Conservation (phyloP, 2,329 filamentous ascomycete genomes). For the Sporothrix pallida region DNA sequence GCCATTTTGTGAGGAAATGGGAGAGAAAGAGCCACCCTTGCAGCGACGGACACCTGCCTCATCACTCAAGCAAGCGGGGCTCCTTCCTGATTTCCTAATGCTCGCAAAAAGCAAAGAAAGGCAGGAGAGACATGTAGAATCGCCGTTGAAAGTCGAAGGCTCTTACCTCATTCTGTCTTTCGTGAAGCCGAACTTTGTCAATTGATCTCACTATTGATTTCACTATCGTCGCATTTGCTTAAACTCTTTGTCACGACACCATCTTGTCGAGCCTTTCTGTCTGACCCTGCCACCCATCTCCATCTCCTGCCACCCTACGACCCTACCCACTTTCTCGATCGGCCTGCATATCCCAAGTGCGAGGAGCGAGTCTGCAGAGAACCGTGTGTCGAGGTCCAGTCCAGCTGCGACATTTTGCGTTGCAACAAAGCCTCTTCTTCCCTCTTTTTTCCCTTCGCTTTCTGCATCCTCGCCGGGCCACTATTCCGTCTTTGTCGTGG, state of each 20-base stretch:
- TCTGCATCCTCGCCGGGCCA: slow-evolving; percentile 29
- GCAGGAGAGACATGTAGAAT: slow-evolving; percentile 19
- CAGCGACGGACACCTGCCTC: slow-evolving; percentile 27
- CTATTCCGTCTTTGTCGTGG: slow-evolving; percentile 27
- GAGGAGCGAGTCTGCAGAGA: slow-evolving; percentile 3
- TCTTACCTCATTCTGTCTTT: not conserved
- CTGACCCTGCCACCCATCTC: not conserved
- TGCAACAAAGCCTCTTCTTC: not conserved
- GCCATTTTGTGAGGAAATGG: not conserved
- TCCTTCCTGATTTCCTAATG: slow-evolving; percentile 5
- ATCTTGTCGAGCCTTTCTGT: not conserved
- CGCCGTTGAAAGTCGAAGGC: not conserved
- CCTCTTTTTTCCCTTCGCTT: not conserved
- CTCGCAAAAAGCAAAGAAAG: slow-evolving; percentile 19
- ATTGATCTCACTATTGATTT: slow-evolving; percentile 8
- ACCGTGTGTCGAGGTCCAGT: not conserved
- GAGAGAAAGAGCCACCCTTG: slow-evolving; percentile 9
- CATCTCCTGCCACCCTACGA: slow-evolving; percentile 9
- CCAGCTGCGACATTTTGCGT: slow-evolving; percentile 12
- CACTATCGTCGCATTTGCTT: not conserved
- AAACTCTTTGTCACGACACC: too few species aligned
- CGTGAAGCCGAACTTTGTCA: not conserved
- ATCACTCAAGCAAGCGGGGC: slow-evolving; percentile 32
- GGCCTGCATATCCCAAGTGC: slow-evolving; percentile 18
- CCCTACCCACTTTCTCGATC: slow-evolving; percentile 25